phyloP scores from a whole-genome alignment of 768 basidiomycete genomes.

The Mycena floridula region DNA sequence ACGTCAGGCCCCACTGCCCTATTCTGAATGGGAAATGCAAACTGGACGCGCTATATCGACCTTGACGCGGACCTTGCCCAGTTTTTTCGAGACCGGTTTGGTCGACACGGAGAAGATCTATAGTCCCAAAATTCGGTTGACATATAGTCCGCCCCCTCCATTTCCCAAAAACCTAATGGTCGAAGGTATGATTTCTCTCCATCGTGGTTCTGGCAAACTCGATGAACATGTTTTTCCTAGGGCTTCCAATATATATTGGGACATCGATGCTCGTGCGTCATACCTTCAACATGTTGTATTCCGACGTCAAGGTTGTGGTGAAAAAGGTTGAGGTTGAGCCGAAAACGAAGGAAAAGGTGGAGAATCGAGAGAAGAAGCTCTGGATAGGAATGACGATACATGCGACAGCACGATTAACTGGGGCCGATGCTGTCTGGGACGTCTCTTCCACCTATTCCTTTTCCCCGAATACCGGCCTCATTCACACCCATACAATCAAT shows the following conservation, averaged over 20 bases:
- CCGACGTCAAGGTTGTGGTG: slow-evolving; percentile 53
- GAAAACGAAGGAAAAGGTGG: slow-evolving; percentile 15
- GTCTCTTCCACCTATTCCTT: slow-evolving; percentile 75
- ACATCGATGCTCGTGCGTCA: slow-evolving; percentile 67
- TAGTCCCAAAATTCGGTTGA: slow-evolving; percentile 53
- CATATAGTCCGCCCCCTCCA: slow-evolving; percentile 68
- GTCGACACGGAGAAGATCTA: slow-evolving; percentile 54
- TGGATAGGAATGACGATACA: slow-evolving; percentile 47
- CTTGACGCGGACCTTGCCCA: slow-evolving; percentile 62
- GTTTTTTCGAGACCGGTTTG: slow-evolving; percentile 66
- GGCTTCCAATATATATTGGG: slow-evolving; percentile 66
- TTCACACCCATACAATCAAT: slow-evolving; percentile 59
- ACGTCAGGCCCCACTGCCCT: no score
- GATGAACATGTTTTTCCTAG: slow-evolving; percentile 25
- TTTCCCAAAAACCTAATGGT: slow-evolving; percentile 65
- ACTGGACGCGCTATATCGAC: slow-evolving; percentile 62
- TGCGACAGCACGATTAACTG: slow-evolving; percentile 60
- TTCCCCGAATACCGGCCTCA: slow-evolving; percentile 59
- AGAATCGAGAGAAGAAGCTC: slow-evolving; percentile 51
- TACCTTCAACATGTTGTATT: slow-evolving; percentile 70
- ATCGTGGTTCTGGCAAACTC: neutral
- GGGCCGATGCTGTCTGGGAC: slow-evolving; percentile 61
- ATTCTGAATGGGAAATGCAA: neutral
- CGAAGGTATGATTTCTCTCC: slow-evolving; percentile 48
- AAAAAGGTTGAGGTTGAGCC: slow-evolving; percentile 39